These are phyloP conservation scores for Ogataea paraovalis DNA, from an alignment of 805 yeast species.

Conservation along the genomic window DNA sequence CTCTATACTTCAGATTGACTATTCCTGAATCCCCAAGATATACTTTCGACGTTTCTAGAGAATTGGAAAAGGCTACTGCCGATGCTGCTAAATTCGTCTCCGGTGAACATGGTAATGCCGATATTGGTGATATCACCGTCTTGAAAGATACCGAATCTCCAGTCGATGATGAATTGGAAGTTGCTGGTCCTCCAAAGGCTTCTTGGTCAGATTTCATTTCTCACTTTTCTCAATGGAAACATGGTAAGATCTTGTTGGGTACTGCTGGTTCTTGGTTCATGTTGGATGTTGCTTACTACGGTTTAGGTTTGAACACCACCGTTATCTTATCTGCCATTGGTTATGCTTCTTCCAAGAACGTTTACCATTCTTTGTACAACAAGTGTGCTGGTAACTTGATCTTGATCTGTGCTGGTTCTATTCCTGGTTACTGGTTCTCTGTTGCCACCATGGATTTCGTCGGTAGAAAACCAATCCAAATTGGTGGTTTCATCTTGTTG, in stretches of 20 bases:
- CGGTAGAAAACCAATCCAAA: constrained; percentile 84
- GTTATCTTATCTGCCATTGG: constrained; percentile 79
- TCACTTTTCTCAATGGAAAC: constrained; percentile 85
- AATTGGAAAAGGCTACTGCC: constrained; percentile 53
- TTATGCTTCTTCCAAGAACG: constrained; percentile 66
- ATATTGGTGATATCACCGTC: constrained; percentile 38
- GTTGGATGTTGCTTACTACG: constrained; percentile 88
- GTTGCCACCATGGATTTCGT: constrained; percentile 75
- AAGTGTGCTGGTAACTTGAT: constrained; percentile 90
- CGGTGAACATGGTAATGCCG: constrained; percentile 51
- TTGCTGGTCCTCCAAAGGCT: constrained; percentile 68
- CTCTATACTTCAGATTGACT: constrained; percentile 87
- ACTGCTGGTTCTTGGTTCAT: constrained; percentile 91
- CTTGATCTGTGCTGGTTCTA: constrained; percentile 89
- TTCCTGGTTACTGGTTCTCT: constrained; percentile 90
- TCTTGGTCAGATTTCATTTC: constrained; percentile 64
- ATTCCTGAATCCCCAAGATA: constrained; percentile 95
- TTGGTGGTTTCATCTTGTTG: constrained; percentile 68
- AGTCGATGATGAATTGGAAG: constrained; percentile 26
- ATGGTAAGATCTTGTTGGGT: constrained; percentile 78
- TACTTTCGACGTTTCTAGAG: constrained; percentile 68
- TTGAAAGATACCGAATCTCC: constrained; percentile 46
- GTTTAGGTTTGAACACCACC: constrained; percentile 81
- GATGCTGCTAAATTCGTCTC: constrained; percentile 48
- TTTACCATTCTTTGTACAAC: constrained; percentile 68